Conservation (phyloP, 331 rosid species). For the Prunus yedoensis region DNA sequence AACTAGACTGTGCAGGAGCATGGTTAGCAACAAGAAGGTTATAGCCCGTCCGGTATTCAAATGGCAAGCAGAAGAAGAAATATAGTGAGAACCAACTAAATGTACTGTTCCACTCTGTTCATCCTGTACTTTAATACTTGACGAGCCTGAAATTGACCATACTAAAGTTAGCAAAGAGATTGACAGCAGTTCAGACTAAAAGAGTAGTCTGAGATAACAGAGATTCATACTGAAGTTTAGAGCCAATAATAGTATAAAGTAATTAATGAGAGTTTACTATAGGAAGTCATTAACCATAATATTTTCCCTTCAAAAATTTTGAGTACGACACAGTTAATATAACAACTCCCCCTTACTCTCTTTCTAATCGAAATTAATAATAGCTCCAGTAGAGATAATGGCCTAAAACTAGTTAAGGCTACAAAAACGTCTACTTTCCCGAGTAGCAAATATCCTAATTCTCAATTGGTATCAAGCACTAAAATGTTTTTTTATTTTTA, state of each 20-base stretch:
- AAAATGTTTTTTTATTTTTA: no score
- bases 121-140: constrained; percentile 76
- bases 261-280: background rate
- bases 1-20: constrained; percentile 45
- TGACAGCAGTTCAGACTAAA: no score
- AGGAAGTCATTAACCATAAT: background rate
- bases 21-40: constrained; percentile 37
- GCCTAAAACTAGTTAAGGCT: background rate
- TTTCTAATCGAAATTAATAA: background rate
- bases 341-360: background rate
- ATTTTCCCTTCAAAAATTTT: background rate
- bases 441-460: background rate
- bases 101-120: constrained; percentile 88
- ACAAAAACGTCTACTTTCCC: background rate
- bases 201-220: no score
- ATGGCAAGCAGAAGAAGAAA: constrained; percentile 51
- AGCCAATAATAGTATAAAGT: background rate
- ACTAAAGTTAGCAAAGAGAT: constrained; percentile 11
- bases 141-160: constrained; percentile 74
- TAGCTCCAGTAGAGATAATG: background rate
- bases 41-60: constrained; percentile 39
- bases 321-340: background rate
- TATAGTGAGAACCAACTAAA: constrained; percentile 78
- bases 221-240: background rate
- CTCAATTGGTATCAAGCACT: background rate